Evolutionary conservation across 1,139 yeast genomes (phyloP), one percentile per base, ranked within the genome.

Genomic region (Casaregolazyma lundiana): DNA sequence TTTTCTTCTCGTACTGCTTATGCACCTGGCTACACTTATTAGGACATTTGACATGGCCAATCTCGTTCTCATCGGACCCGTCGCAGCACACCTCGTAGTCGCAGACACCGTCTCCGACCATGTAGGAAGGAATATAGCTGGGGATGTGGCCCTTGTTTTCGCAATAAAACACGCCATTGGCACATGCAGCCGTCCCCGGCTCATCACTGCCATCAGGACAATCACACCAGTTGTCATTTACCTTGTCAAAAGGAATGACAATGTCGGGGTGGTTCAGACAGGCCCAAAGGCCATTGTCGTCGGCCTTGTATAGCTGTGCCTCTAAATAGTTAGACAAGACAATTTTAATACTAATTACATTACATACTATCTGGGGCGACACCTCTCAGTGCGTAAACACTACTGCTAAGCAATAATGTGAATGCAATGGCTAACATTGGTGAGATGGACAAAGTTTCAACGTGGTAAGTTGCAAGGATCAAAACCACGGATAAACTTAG

Each of bases 181-280:
- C 69, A 63, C 97, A 92, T 0, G 97, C 97, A 45, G 84, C 73
- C 0, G 97, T 92, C 0, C 97, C 97, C 0, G 97, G 97, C 63
- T 92, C 98, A 65, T 92, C 98, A 2, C 94, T 82, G 0, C 98
- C 98, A 66, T 92, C 98, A 0, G 97, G 97, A 68, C 98, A 92
- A 62, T 92, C 98, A 65, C 97, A 90, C 59, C 76, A 82, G 58
- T 89, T 84, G 62, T 92, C 97, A 61, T 92, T 90, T 55, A 92
- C 76, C 59, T 82, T 86, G 38, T 71, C 71, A 44, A 71, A 73
- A 22, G 80, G 70, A 22, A 90, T 66, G 16, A 69, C 71, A 4
- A 88, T 77, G 15, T 79, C 74, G 0, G 94, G 82, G 59, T 84
- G 75, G 20, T 68, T 63, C 36, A 90, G 63, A 67, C 97, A 90